phyloP scores from a whole-genome alignment of 495 filamentous ascomycete species.

The Bacidia gigantensis region DNA sequence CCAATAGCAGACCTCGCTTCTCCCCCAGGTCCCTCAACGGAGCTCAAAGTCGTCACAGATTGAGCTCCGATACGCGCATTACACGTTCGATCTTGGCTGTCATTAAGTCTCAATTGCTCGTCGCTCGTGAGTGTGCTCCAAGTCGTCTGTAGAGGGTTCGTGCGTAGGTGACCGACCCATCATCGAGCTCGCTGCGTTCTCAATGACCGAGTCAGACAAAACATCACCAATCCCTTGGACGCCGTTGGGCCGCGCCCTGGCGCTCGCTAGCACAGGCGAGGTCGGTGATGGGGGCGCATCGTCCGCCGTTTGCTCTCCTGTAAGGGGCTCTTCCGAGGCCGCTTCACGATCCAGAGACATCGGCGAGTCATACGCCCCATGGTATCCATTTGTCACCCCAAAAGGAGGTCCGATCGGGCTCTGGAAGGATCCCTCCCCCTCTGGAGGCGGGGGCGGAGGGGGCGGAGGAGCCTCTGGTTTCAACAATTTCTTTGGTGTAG shows the following conservation, averaged over 20 bases:
- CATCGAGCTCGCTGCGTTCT: too few species aligned
- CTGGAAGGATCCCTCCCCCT: not conserved
- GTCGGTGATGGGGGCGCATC: not conserved
- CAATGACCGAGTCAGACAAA: too few species aligned
- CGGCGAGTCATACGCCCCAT: not conserved
- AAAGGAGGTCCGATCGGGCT: not conserved
- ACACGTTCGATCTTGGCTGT: too few species aligned
- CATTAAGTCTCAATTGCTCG: not conserved
- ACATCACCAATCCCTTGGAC: too few species aligned
- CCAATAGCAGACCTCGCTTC: not conserved
- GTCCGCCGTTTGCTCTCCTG: not conserved
- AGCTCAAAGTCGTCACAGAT: too few species aligned
- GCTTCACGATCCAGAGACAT: not conserved
- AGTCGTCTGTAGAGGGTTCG: not conserved
- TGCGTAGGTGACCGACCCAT: too few species aligned
- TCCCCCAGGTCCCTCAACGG: too few species aligned
- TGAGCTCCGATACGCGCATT: too few species aligned
- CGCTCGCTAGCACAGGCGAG: too few species aligned
- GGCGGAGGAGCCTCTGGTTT: slow-evolving; percentile 29
- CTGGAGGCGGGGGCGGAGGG: slow-evolving; percentile 9
- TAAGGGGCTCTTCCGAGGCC: not conserved
- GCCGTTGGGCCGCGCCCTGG: too few species aligned
- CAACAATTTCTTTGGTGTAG: slow-evolving; percentile 24
- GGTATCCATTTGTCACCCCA: not conserved
- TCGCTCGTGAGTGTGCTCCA: not conserved